These are phyloP conservation scores for Backusella macrospora DNA, from an alignment of 192 early-diverging fungal genomes.

Conservation along the genomic window DNA sequence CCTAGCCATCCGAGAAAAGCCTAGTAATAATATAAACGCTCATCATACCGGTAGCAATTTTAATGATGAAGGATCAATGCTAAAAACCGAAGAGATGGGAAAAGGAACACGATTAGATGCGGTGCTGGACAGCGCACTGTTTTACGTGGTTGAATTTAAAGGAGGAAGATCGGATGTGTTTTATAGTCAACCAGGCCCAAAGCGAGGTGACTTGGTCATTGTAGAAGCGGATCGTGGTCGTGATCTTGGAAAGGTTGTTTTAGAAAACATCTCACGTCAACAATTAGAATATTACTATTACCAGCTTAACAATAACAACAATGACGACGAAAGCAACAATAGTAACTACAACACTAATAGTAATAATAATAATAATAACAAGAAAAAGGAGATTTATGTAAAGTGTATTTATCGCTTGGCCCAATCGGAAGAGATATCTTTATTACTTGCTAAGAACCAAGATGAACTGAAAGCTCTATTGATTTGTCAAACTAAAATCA, in stretches of 20 bases:
- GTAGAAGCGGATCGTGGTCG: constrained; percentile 92
- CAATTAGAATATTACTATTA: constrained; percentile 51
- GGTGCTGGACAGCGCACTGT: constrained; percentile 48
- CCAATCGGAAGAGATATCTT: constrained; percentile 72
- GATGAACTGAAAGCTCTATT: constrained; percentile 90
- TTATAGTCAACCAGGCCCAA: constrained; percentile 46
- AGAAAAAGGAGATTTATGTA: constrained; percentile 49
- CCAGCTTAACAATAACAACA: constrained; percentile 35
- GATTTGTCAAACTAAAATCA: constrained; percentile 87
- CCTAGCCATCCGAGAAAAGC: constrained; percentile 20
- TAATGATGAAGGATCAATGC: constrained; percentile 27
- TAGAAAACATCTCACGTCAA: constrained; percentile 60
- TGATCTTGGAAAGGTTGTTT: constrained; percentile 81
- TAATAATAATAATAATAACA: constrained; percentile 44
- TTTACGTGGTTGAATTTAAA: constrained; percentile 89
- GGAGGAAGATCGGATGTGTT: constrained; percentile 84
- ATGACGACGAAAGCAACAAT: background rate
- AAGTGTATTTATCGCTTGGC: constrained; percentile 90
- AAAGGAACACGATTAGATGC: constrained; percentile 50
- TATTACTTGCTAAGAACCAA: constrained; percentile 76
- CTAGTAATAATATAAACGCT: background rate
- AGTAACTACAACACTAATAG: constrained; percentile 31
- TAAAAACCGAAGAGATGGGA: constrained; percentile 43
- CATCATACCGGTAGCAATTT: constrained; percentile 28
- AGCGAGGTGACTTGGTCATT: constrained; percentile 74